Conservation (phyloP, 805 yeast genomes). For the Priceomyces melissophilus region DNA sequence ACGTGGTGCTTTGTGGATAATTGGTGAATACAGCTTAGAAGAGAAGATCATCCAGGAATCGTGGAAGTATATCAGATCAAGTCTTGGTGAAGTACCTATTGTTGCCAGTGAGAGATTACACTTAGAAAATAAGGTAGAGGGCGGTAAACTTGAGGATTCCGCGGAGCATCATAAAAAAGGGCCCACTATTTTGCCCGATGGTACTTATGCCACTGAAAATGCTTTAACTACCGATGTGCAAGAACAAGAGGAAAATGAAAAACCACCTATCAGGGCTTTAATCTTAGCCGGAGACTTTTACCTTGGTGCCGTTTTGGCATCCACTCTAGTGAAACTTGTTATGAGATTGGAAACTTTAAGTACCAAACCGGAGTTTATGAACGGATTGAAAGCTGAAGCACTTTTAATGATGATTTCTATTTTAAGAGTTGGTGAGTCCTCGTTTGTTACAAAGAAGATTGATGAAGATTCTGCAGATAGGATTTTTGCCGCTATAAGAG, state of each 20-base stretch:
- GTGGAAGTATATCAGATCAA: slow-evolving; percentile 81
- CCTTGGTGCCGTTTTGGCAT: slow-evolving; percentile 81
- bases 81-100: slow-evolving; percentile 90
- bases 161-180: slow-evolving; percentile 43
- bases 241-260: slow-evolving; percentile 34
- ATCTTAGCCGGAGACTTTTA: slow-evolving; percentile 87
- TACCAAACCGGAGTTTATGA: slow-evolving; percentile 53
- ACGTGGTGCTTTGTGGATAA: slow-evolving; percentile 92
- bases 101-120: slow-evolving; percentile 55
- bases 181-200: slow-evolving; percentile 94
- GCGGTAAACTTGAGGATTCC: slow-evolving; percentile 11
- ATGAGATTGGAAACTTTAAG: slow-evolving; percentile 65
- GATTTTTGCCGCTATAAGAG: slow-evolving; percentile 79
- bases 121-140: slow-evolving; percentile 12
- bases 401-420: slow-evolving; percentile 88
- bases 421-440: slow-evolving; percentile 79
- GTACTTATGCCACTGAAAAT: slow-evolving; percentile 95
- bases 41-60: slow-evolving; percentile 71
- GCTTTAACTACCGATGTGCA: slow-evolving; percentile 56
- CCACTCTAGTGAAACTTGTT: slow-evolving; percentile 84
- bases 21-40: slow-evolving; percentile 85
- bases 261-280: slow-evolving; percentile 77
- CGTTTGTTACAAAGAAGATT: slow-evolving; percentile 65
- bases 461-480: slow-evolving; percentile 98
- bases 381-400: slow-evolving; percentile 93